phyloP scores from a whole-genome alignment of 1,139 yeast genomes.

The Blastobotrys niveus region DNA sequence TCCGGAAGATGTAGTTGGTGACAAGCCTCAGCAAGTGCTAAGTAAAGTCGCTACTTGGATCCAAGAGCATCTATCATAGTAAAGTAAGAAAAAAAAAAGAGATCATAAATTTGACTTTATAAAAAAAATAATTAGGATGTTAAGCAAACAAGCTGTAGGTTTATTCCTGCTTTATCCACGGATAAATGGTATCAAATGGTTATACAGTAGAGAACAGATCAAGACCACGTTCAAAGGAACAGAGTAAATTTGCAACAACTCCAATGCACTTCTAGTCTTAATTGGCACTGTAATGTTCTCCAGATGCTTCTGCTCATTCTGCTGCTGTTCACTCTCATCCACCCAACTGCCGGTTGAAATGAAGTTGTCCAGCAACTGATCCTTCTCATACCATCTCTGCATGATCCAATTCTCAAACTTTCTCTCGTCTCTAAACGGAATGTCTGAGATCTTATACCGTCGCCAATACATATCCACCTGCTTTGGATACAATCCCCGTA shows the following conservation, averaged over 20 bases:
- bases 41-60: slow-evolving; percentile 27
- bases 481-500: slow-evolving; percentile 68
- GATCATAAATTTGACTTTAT: no score
- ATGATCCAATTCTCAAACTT: slow-evolving; percentile 74
- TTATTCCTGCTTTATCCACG: no score
- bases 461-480: slow-evolving; percentile 59
- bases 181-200: slow-evolving; percentile 13
- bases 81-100: no score
- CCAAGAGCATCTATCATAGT: slow-evolving; percentile 22
- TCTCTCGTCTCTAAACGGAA: slow-evolving; percentile 53
- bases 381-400: slow-evolving; percentile 75
- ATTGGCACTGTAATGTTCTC: slow-evolving; percentile 22
- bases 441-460: slow-evolving; percentile 51
- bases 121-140: no score
- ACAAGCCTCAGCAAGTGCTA: slow-evolving; percentile 30
- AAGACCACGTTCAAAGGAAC: slow-evolving; percentile 31
- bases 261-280: slow-evolving; percentile 24
- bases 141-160: no score
- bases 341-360: slow-evolving; percentile 46
- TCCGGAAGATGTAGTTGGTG: slow-evolving; percentile 29
- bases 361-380: slow-evolving; percentile 55
- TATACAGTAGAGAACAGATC: slow-evolving; percentile 17
- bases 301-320: slow-evolving; percentile 14
- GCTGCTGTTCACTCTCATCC: slow-evolving; percentile 36
- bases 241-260: slow-evolving; percentile 32